Evolutionary conservation across 331 rosid genomes (phyloP).

Genomic region (Spiraea crenata): DNA sequence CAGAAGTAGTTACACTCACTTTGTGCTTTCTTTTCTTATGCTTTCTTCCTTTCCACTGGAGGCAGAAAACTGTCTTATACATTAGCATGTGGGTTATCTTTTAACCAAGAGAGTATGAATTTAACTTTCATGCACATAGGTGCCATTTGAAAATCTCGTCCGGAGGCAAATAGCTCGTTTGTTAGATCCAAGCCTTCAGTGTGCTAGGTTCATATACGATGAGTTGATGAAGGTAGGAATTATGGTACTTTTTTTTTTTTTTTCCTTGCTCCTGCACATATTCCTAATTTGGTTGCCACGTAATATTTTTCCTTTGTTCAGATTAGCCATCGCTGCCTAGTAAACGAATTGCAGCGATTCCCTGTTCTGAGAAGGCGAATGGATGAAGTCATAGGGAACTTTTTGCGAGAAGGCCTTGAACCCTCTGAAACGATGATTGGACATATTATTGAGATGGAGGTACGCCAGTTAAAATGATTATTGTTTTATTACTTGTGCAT

Average conservation of each 20-base stretch:
- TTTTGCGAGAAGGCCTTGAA: conserved; percentile 84
- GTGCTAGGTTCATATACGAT: conserved; percentile 94
- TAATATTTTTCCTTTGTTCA: conserved; percentile 35
- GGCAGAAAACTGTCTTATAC: not conserved
- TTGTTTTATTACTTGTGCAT: conserved; percentile 8
- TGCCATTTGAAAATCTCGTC: conserved; percentile 94
- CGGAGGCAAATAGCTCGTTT: conserved; percentile 85
- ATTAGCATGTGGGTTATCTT: not conserved
- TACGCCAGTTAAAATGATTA: conserved; percentile 23
- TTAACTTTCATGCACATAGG: conserved; percentile 46
- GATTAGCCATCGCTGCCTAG: conserved; percentile 85
- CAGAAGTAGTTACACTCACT: conserved; percentile 46
- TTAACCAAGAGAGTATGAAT: conserved; percentile 2
- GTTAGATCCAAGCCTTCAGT: conserved; percentile 93
- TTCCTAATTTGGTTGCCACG: conserved; percentile 11
- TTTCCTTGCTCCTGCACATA: not conserved
- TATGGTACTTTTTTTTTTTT: conserved; percentile 15
- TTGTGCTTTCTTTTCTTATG: conserved; percentile 5
- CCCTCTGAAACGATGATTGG: conserved; percentile 92
- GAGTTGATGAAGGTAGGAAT: conserved; percentile 76
- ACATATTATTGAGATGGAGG: conserved; percentile 95
- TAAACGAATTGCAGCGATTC: conserved; percentile 80
- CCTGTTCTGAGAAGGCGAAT: conserved; percentile 84
- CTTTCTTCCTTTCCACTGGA: not conserved
- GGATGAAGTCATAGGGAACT: conserved; percentile 88